Evolutionary conservation across 1,139 yeast species (phyloP).

Genomic region (Geotrichum klebahnii): DNA sequence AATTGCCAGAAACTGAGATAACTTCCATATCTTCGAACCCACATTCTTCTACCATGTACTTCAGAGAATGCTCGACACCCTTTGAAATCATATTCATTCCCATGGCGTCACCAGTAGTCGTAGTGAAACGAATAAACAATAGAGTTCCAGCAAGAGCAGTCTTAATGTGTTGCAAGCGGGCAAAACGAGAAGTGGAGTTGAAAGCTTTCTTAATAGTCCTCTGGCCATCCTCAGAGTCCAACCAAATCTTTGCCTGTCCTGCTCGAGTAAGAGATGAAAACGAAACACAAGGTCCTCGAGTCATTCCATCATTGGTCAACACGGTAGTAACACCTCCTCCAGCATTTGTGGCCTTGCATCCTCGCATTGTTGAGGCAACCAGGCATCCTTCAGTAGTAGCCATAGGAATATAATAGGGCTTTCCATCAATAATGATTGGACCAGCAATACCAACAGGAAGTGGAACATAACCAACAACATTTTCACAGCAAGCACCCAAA

Average conservation of each 20-base stretch:
- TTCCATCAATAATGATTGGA: conserved; percentile 85
- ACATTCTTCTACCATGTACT: conserved; percentile 78
- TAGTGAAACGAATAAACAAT: conserved; percentile 83
- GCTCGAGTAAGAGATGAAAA: conserved; percentile 80
- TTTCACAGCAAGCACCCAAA: conserved; percentile 98
- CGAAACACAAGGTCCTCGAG: conserved; percentile 96
- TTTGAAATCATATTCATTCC: conserved; percentile 99
- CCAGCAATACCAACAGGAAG: conserved; percentile 98
- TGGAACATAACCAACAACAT: conserved; percentile 94
- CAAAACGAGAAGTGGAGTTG: conserved; percentile 95
- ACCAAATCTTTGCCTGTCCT: conserved; percentile 92
- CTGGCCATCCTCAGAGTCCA: conserved; percentile 94
- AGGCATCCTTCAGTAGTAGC: conserved; percentile 99
- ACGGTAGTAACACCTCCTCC: conserved; percentile 96
- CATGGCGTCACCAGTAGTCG: conserved; percentile 99
- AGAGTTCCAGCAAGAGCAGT: conserved; percentile 95
- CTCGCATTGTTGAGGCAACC: conserved; percentile 98
- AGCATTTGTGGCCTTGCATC: conserved; percentile 94
- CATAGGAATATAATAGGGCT: conserved; percentile 88
- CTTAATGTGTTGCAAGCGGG: conserved; percentile 83
- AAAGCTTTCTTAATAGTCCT: conserved; percentile 77
- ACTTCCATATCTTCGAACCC: conserved; percentile 94
- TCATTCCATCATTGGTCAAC: conserved; percentile 94
- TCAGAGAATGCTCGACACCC: conserved; percentile 87
- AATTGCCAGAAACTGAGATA: conserved; percentile 92